Evolutionary conservation across 164 flowering plant species (phyloP), one percentile per base, ranked within the genome.

Genomic region (Saururus chinensis): DNA sequence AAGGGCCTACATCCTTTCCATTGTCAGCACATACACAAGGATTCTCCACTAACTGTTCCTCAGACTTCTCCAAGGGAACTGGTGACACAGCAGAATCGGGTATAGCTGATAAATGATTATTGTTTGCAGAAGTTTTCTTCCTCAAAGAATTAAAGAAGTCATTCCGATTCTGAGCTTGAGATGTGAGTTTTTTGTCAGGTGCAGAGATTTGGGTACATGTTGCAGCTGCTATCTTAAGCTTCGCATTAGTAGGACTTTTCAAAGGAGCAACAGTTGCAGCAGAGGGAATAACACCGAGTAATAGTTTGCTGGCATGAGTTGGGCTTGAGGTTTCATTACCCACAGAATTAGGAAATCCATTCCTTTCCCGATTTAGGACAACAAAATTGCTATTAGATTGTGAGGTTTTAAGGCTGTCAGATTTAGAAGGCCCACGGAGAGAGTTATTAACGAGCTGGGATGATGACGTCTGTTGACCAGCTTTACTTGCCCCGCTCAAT

Each of bases 131-230:
- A 53, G 78, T 78, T 66, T 92, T 86, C 77, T 78, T 83, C 77
- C 91, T 87, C 71, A 92, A 68, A 23, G 76, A 79, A 69, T 86
- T 88, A 64, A 89, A 92, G 65, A 92, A 92, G 56, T 83, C 96
- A 75, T 64, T 81, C 54, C 98, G 79, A 74, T 92, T 86, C 76
- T 77, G 84, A 40, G 85, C 79, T 71, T 80, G 86, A 65, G 85
- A 72, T n/a, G 80, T 71, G 16, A 83, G 71, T 65, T 70, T 81
- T 75, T 78, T 92, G 51, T 88, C 98, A 60, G 70, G 52, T 57
- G 69, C 25, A 7, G 79, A 62, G 17, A 61, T 77, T 11, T 79
- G 64, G 42, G 64, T 72, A 37, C 68, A 56, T 53, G 79, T 62
- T 59, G 71, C 60, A 51, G 74, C 52, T 65, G 77, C 64, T 41